Conservation (phyloP, 306 rosid genomes). For the Gleditsia sinensis region DNA sequence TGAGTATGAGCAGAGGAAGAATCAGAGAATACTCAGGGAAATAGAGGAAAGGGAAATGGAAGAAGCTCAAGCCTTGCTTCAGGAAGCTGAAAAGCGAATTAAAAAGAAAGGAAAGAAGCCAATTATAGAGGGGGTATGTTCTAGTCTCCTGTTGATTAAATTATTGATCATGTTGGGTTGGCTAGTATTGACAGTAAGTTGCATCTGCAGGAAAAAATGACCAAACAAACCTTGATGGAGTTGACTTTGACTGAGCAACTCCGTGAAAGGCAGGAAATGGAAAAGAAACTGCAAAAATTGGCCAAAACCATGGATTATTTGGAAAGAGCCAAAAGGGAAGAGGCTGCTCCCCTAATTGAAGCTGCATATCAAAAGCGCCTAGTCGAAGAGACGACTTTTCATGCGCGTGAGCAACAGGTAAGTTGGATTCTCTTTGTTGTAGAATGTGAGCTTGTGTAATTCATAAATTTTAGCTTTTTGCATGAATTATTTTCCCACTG, state of each 20-base stretch:
- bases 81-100: constrained; percentile 60
- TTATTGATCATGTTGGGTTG: constrained; percentile 1
- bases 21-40: constrained; percentile 67
- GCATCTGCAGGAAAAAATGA: constrained; percentile 58
- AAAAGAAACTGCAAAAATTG: constrained; percentile 79
- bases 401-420: constrained; percentile 87
- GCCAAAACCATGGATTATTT: constrained; percentile 88
- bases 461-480: background rate
- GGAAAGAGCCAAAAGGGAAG: constrained; percentile 97
- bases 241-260: constrained; percentile 77
- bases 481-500: background rate
- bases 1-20: constrained; percentile 72
- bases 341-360: constrained; percentile 85
- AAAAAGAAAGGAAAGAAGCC: constrained; percentile 69
- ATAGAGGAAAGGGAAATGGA: constrained; percentile 76
- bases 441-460: background rate
- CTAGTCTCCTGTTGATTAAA: constrained; percentile 1
- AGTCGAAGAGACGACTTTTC: constrained; percentile 75
- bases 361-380: constrained; percentile 82
- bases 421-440: background rate
- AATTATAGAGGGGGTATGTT: constrained; percentile 73
- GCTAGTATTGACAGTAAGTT: constrained; percentile 23
- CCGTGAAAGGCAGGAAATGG: constrained; percentile 93
- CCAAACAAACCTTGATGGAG: constrained; percentile 69
- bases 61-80: constrained; percentile 68